Base-by-base conservation (phyloP, 495 filamentous ascomycete species). In the Neurospora sp. region DNA sequence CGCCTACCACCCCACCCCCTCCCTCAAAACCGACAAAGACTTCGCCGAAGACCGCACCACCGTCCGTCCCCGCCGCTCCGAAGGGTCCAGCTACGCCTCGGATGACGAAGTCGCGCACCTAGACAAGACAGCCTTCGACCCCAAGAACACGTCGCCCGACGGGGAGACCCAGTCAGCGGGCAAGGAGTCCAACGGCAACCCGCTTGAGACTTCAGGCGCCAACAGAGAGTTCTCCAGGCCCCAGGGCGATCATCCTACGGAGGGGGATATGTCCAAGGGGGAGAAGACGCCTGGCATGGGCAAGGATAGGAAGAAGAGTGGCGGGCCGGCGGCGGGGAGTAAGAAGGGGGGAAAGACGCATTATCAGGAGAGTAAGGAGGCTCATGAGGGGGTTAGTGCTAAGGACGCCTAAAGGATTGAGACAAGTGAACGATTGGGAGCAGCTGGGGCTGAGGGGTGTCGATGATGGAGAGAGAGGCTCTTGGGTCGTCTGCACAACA, bases 71-170 rank as follows among this genome's bases (percentile, higher is more conserved):
- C 76, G 78, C 16, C 31, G 75, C 35, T 76, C 78, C 18, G 83
- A 86, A 48, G 74, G 77, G 72, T 82, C 84, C 2, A 71, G 74
- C 74, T 80, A 78, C 76, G 83, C 78, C 4, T 77, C 76, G 0
- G 83, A 83, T 75, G 77, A 79, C 68, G 81, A 83, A 27, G 76
- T 80, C 3, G 80, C 83, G 10, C 77, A 84, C 71, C 38, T 75
- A 18, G 76, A 82, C 22, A 79, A 83, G 61, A 80, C 79, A 38
- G 78, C 85, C 41, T 86, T 79, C 76, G 79, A 83, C 72, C 81
- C 78, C 2, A 69, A 76, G 40, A 79, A 80, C 75, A 86, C 83
- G 7, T 65, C 73, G n/a, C 85, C 85, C 6, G 78, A 82, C n/a
- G 59, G 69, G n/a, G 82, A 77, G 72, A 76, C 59, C 68, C 70